Evolutionary conservation across 1,139 yeast species (phyloP).

Genomic region (Blastobotrys apis): DNA sequence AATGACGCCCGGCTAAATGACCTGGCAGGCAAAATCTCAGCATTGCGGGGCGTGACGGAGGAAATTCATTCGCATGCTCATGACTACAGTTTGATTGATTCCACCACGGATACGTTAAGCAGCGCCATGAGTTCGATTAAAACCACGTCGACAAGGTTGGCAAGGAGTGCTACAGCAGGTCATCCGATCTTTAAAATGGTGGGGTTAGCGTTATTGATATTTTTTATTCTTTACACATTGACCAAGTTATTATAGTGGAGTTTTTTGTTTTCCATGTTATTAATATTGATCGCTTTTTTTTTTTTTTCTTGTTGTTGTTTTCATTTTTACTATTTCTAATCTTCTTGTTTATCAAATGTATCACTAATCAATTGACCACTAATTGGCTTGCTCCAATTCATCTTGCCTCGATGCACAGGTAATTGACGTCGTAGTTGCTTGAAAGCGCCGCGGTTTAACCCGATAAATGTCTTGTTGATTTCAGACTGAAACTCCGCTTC

Average conservation of each 20-base stretch:
- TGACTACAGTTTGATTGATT: constrained; percentile 53
- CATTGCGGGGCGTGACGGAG: constrained; percentile 56
- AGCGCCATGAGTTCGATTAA: constrained; percentile 56
- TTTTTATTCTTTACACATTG: constrained; percentile 65
- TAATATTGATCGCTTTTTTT: too few relatives aligned
- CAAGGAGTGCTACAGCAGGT: constrained; percentile 56
- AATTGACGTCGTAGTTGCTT: constrained; percentile 83
- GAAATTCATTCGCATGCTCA: constrained; percentile 62
- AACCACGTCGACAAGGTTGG: constrained; percentile 61
- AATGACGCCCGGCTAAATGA: constrained; percentile 58
- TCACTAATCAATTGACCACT: constrained; percentile 1
- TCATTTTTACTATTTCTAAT: neutral
- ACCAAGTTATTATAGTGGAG: constrained; percentile 49
- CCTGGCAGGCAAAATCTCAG: constrained; percentile 57
- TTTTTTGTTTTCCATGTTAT: too few relatives aligned
- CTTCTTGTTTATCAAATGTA: neutral
- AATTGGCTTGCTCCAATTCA: constrained; percentile 80
- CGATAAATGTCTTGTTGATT: constrained; percentile 60
- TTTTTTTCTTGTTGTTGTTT: too few relatives aligned
- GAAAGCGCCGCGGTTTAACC: constrained; percentile 74
- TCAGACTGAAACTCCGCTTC: constrained; percentile 61
- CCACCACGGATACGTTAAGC: constrained; percentile 48
- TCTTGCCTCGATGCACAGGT: constrained; percentile 86
- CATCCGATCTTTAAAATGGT: constrained; percentile 56
- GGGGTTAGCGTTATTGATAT: constrained; percentile 52